These are phyloP conservation scores for Fusarium odoratissimum DNA, from an alignment of 2,329 filamentous ascomycete genomes.

Conservation along the genomic window DNA sequence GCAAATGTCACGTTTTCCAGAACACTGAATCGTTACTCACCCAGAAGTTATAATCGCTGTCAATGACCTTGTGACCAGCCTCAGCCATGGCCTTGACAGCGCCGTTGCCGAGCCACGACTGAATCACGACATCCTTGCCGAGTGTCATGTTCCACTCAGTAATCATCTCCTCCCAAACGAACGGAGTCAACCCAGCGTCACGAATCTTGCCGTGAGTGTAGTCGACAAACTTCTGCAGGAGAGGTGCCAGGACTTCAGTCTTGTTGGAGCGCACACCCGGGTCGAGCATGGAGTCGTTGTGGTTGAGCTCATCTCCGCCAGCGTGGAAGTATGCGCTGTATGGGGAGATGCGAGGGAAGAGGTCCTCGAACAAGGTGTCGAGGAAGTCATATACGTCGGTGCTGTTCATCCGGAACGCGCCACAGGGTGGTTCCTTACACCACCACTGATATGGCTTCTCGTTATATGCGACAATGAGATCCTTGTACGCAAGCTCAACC, in stretches of 20 bases:
- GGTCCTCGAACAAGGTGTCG: constrained; percentile 76
- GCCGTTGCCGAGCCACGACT: constrained; percentile 77
- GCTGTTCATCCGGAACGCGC: constrained; percentile 81
- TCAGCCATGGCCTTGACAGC: constrained; percentile 70
- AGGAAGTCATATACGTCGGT: constrained; percentile 77
- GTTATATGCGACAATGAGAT: constrained; percentile 66
- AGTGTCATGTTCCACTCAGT: constrained; percentile 81
- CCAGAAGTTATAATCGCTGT: constrained; percentile 82
- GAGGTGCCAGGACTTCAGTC: constrained; percentile 72
- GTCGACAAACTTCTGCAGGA: constrained; percentile 83
- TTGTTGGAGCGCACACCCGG: constrained; percentile 76
- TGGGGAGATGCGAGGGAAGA: constrained; percentile 76
- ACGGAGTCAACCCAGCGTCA: constrained; percentile 72
- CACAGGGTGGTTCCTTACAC: constrained; percentile 73
- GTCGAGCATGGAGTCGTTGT: constrained; percentile 74
- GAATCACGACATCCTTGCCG: constrained; percentile 77
- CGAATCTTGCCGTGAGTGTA: constrained; percentile 74
- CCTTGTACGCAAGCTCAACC: constrained; percentile 63
- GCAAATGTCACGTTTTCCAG: neutral
- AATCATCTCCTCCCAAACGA: constrained; percentile 92
- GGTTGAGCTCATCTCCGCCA: constrained; percentile 88
- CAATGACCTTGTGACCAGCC: constrained; percentile 76
- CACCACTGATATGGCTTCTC: constrained; percentile 67
- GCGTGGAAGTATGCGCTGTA: constrained; percentile 85
- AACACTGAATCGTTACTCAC: constrained; percentile 56